Evolutionary conservation across 768 basidiomycete species (phyloP), one percentile per base, ranked within the genome.

Genomic region (Hericium coralloides): DNA sequence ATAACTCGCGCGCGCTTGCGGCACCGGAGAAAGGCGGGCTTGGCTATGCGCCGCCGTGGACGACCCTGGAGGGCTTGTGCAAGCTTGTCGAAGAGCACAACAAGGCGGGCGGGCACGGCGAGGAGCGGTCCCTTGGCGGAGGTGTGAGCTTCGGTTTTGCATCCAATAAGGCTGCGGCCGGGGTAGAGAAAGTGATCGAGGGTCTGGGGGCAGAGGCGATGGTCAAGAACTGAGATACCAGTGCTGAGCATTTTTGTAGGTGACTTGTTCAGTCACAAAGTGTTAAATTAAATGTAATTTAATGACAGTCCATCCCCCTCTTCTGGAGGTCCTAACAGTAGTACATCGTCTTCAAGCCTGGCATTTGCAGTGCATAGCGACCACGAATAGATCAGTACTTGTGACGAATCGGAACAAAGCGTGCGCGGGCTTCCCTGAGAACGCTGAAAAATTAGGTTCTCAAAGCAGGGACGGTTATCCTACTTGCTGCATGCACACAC

Each of bases 1-100:
- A 75, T 61, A 73, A 74, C 62, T 70, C 74, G 47, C 67, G 70
- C 22, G 74, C 74, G 12, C 67, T 72, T 9, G 53, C 62, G 43
- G 38, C 69, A 14, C 70, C 72, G 1, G 64, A 60, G 49, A 58
- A 66, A 38, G 74, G 74, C 31, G 74, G 74, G 47, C 65, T 76
- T 4, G 74, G 74, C 12, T 76, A 74, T 58, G 55, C 60, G 45
- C 61, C 66, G 15, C 60, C 55, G 25, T 71, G 60, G 58, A 68
- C 70, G 43, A 68, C 67, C 14, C 52, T 71, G 49, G 62, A 68
- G 59, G 74, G 69, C 4, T 52, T 71, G 38, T 74, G 70, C 65
- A 68, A 73, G 62, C 61, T 70, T 23, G 68, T 70, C 12, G 57
- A 66, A 20, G 70, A 74, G 56, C 66, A 69, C 53, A 51, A 60